Conservation (phyloP, 2,329 filamentous ascomycete genomes). For the Exophiala viscosa region DNA sequence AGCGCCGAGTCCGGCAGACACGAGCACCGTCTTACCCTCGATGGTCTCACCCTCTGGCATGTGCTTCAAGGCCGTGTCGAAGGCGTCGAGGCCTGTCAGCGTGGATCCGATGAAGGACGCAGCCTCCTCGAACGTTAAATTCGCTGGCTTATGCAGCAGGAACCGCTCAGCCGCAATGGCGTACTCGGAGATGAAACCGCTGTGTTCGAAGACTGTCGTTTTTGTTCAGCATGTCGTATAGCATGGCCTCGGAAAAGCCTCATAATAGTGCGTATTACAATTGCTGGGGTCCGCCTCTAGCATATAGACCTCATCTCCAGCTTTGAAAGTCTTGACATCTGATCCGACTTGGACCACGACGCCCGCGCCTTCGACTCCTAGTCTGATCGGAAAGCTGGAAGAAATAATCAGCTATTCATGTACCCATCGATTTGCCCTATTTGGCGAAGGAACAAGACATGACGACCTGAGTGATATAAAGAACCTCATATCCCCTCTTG, state of each 20-base stretch:
- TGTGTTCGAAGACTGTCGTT: not conserved
- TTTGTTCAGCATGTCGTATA: no score
- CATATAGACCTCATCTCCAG: slow-evolving; percentile 40
- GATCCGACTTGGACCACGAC: slow-evolving; percentile 37
- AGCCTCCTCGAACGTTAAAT: slow-evolving; percentile 42
- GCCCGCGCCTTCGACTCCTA: slow-evolving; percentile 45
- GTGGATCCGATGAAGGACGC: slow-evolving; percentile 41
- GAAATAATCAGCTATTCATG: not conserved
- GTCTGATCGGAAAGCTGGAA: slow-evolving; percentile 41
- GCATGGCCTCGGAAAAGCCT: slow-evolving; percentile 6
- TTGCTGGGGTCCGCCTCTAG: not conserved
- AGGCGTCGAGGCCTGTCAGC: slow-evolving; percentile 44
- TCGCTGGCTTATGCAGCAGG: slow-evolving; percentile 40
- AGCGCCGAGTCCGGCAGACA: slow-evolving; percentile 42
- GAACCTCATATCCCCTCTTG: no score
- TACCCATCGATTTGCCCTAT: no score
- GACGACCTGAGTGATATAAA: no score
- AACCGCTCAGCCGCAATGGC: slow-evolving; percentile 33
- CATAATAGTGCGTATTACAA: not conserved
- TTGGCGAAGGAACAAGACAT: no score
- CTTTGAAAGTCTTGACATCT: slow-evolving; percentile 35
- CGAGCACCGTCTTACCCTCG: slow-evolving; percentile 50
- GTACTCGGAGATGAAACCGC: slow-evolving; percentile 38
- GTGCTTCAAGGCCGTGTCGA: slow-evolving; percentile 31
- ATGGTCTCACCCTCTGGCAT: slow-evolving; percentile 42